Evolutionary conservation across 345 rosid genomes (phyloP).

Genomic region (Boechera retrofracta): DNA sequence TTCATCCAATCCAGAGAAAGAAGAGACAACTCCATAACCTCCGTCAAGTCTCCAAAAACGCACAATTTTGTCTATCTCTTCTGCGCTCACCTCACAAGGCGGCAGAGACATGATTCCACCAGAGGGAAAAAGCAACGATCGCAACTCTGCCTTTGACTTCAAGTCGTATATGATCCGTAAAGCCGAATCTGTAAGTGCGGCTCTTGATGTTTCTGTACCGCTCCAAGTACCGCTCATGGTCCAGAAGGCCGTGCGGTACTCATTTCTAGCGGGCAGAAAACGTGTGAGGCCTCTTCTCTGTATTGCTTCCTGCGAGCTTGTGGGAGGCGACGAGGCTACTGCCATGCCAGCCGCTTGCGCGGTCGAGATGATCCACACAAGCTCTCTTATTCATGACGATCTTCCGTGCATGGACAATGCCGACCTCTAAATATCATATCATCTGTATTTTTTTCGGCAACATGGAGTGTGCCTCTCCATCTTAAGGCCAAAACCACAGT

Average conservation of each 20-base stretch:
- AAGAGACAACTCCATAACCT: conserved; percentile 49
- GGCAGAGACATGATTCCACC: conserved; percentile 43
- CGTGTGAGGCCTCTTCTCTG: conserved; percentile 83
- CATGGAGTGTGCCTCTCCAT: no score
- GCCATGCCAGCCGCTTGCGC: conserved; percentile 95
- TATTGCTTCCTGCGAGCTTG: conserved; percentile 81
- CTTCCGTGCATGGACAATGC: conserved; percentile 96
- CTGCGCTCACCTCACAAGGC: conserved; percentile 53
- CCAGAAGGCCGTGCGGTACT: conserved; percentile 85
- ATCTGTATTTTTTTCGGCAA: no score
- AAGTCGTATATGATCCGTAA: conserved; percentile 68
- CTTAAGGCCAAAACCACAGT: no score
- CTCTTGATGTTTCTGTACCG: conserved; percentile 63
- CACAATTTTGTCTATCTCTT: conserved; percentile 45
- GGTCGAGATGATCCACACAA: conserved; percentile 88
- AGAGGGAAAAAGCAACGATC: conserved; percentile 42
- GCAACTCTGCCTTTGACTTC: conserved; percentile 60
- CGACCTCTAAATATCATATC: conserved; percentile 43
- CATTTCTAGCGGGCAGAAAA: conserved; percentile 86
- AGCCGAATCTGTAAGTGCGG: conserved; percentile 61
- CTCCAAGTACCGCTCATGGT: conserved; percentile 64
- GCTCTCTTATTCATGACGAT: conserved; percentile 92
- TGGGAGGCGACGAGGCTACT: conserved; percentile 63
- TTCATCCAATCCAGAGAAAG: conserved; percentile 16
- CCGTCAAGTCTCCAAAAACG: conserved; percentile 26